Evolutionary conservation across 2,329 filamentous ascomycete genomes (phyloP).

Genomic region (Cercospora zeina): DNA sequence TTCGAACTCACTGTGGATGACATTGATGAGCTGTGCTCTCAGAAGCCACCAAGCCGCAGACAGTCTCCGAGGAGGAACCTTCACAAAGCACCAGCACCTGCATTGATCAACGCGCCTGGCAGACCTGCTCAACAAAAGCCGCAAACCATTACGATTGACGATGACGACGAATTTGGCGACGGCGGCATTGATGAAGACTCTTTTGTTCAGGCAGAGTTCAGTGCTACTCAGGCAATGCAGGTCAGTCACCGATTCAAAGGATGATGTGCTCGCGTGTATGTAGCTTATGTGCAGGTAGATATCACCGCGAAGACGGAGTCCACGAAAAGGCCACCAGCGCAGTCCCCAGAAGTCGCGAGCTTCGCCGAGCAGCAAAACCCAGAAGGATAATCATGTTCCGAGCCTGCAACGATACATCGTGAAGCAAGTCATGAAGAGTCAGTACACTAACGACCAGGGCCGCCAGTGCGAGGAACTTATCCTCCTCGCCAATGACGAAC

Average conservation of each 20-base stretch:
- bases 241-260: slow-evolving; percentile 39
- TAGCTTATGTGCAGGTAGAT: slow-evolving; percentile 41
- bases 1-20: slow-evolving; percentile 57
- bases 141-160: slow-evolving; percentile 23
- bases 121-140: slow-evolving; percentile 7
- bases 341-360: slow-evolving; percentile 23
- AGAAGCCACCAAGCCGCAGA: slow-evolving; percentile 23
- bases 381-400: slow-evolving; percentile 2
- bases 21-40: slow-evolving; percentile 58
- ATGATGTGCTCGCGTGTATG: slow-evolving; percentile 32
- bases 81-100: slow-evolving; percentile 22
- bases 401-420: slow-evolving; percentile 67
- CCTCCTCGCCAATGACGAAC: slow-evolving; percentile 78
- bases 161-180: slow-evolving; percentile 72
- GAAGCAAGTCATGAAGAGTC: slow-evolving; percentile 68
- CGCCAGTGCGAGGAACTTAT: slow-evolving; percentile 64
- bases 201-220: slow-evolving; percentile 65
- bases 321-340: slow-evolving; percentile 22
- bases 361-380: slow-evolving; percentile 8
- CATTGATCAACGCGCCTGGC: not conserved
- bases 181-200: slow-evolving; percentile 71
- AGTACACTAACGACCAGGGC: slow-evolving; percentile 66
- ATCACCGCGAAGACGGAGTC: slow-evolving; percentile 31
- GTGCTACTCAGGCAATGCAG: slow-evolving; percentile 66
- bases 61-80: slow-evolving; percentile 16